These are phyloP conservation scores for Aplosporella prunicola DNA, from an alignment of 2,329 filamentous ascomycete species.

Conservation along the genomic window DNA sequence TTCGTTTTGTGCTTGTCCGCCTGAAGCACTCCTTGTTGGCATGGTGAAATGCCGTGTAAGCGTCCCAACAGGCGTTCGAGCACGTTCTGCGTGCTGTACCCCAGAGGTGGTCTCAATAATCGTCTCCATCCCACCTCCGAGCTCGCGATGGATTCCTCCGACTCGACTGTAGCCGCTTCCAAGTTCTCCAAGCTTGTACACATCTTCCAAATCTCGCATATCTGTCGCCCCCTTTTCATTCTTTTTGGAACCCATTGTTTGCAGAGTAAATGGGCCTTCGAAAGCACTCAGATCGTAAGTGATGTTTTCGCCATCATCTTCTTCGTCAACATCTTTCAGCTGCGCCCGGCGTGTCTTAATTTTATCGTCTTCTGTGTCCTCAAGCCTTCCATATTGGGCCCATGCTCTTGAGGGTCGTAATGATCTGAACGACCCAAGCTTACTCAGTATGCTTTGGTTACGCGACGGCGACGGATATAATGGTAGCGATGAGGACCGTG, in stretches of 20 bases:
- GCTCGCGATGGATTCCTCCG: not conserved
- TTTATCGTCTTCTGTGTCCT: conserved; percentile 22
- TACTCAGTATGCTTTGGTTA: conserved; percentile 23
- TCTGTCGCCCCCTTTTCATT: conserved; percentile 27
- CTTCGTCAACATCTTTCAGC: conserved; percentile 21
- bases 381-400: conserved; percentile 21
- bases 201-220: conserved; percentile 25
- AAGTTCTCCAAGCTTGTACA: conserved; percentile 14
- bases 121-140: not conserved
- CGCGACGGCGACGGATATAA: conserved; percentile 17
- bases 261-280: conserved; percentile 21
- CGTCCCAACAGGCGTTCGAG: not conserved
- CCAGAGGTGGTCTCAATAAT: no score
- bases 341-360: conserved; percentile 6
- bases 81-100: no score
- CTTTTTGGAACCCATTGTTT: conserved; percentile 16
- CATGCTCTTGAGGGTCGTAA: conserved; percentile 11
- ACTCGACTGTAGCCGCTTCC: conserved; percentile 18
- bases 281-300: conserved; percentile 22
- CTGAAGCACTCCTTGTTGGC: conserved; percentile 15
- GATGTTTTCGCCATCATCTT: conserved; percentile 18
- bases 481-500: conserved; percentile 14
- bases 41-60: no score
- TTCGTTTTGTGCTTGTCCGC: conserved; percentile 16
- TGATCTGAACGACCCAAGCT: conserved; percentile 22